Evolutionary conservation across 106 monocot species (phyloP), one percentile per base, ranked within the genome.

Genomic region (Allium sativum): DNA sequence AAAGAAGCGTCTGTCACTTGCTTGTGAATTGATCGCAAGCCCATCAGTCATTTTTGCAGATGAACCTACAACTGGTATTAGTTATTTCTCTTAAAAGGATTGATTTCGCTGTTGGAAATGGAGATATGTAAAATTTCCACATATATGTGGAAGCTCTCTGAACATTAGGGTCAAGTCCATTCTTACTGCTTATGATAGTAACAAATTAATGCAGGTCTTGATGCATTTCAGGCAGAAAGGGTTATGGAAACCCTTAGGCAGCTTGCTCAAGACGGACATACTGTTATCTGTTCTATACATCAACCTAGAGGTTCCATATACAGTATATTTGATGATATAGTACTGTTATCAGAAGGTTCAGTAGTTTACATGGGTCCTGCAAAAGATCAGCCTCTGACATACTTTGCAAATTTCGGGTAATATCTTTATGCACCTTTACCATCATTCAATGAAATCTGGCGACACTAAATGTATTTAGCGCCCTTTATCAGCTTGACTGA

Each of bases 211-310:
- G 55, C 65, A 95, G 95, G 95, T 47, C 79, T 95, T 60, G 95
- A 95, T 84, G 95, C 95, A 47, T 95, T 95, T 58, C 95, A 95
- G 69, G 86, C 95, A 50, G 95, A 95, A 73, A 90, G 80, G 55
- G 95, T 95, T 61, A 95, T 95, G 95, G 95, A 95, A 62, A 95
- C 95, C 46, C 90, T 90, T 48, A 69, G 79, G 44, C 83, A 84
- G 61, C 86, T 95, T 76, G 84, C 95, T 53, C 70, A 79, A 21
- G 95, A 84, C 67, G 95, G 95, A 13, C 95, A 95, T 64, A 90
- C 95, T 68, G 95, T 95, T 22, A 90, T 95, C n/a, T 95, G 95
- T 56, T 87, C 95, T 21, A 90, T 95, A 74, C 95, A 95, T 59
- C 95, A 95, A 68, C 95, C 95, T 18, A 90, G 95, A 90, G 65